Evolutionary conservation across 805 yeast genomes (phyloP).

Genomic region (Pichia phayaonensis): DNA sequence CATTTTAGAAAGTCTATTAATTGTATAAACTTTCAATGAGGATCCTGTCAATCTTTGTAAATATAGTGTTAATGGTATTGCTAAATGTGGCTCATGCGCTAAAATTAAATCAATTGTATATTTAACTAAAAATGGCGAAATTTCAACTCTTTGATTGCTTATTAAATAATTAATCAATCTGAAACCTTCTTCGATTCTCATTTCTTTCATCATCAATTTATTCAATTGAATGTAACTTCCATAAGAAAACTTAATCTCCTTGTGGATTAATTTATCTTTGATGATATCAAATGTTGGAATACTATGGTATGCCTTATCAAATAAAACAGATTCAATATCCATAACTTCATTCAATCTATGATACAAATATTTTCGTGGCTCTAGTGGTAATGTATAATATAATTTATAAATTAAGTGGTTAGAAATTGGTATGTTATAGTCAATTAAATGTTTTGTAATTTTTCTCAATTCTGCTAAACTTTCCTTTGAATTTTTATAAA

Average conservation of each 20-base stretch:
- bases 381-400: constrained; percentile 3
- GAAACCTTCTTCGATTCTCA: constrained; percentile 8
- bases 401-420: constrained; percentile 4
- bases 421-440: not conserved
- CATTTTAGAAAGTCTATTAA: not conserved
- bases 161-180: constrained; percentile 1
- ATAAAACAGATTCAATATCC: not conserved
- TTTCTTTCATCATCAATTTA: constrained; percentile 6
- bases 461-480: not conserved
- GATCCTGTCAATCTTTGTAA: constrained; percentile 4
- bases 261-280: not conserved
- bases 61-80: constrained; percentile 6
- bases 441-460: not conserved
- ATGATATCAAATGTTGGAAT: not conserved
- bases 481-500: constrained; percentile 4
- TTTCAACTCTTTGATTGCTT: not conserved
- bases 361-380: not conserved
- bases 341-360: not conserved
- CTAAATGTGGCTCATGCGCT: constrained; percentile 2
- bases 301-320: not conserved
- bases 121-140: not conserved
- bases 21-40: not conserved
- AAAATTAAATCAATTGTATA: constrained; percentile 2
- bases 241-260: constrained; percentile 2
- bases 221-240: constrained; percentile 1